These are phyloP conservation scores for Gymnopilus dilepis DNA, from an alignment of 768 basidiomycete genomes.

Conservation along the genomic window DNA sequence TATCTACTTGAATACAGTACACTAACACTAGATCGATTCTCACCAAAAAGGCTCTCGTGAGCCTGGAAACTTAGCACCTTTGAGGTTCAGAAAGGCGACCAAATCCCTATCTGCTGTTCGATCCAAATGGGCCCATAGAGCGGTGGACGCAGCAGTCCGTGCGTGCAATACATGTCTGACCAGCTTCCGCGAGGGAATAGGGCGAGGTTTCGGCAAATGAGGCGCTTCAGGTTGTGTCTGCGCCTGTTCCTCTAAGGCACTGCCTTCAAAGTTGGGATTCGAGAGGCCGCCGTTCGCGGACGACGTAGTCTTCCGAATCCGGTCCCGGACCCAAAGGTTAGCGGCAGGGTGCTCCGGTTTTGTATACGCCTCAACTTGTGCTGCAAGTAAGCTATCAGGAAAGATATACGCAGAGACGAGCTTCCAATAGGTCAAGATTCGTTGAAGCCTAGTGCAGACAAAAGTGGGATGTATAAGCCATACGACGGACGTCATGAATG, in stretches of 20 bases:
- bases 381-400: constrained; percentile 23
- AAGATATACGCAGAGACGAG: constrained; percentile 41
- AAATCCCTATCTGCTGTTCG: constrained; percentile 21
- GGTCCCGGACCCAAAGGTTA: constrained; percentile 46
- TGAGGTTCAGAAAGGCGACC: constrained; percentile 24
- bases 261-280: background rate
- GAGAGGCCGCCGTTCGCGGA: background rate
- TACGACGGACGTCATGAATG: background rate
- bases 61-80: constrained; percentile 23
- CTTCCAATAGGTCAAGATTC: constrained; percentile 43
- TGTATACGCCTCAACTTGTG: constrained; percentile 40
- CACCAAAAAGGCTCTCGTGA: too few species aligned
- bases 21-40: too few species aligned
- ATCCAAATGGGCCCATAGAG: constrained; percentile 29
- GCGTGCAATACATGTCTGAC: constrained; percentile 39
- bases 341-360: constrained; percentile 44
- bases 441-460: constrained; percentile 32
- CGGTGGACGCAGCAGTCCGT: constrained; percentile 30
- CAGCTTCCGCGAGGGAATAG: constrained; percentile 31
- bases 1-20: background rate
- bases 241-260: constrained; percentile 4
- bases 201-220: constrained; percentile 21
- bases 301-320: constrained; percentile 17
- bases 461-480: background rate
- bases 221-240: constrained; percentile 12